phyloP scores from a whole-genome alignment of 306 rosid genomes.

The Citrullus colocynthis region DNA sequence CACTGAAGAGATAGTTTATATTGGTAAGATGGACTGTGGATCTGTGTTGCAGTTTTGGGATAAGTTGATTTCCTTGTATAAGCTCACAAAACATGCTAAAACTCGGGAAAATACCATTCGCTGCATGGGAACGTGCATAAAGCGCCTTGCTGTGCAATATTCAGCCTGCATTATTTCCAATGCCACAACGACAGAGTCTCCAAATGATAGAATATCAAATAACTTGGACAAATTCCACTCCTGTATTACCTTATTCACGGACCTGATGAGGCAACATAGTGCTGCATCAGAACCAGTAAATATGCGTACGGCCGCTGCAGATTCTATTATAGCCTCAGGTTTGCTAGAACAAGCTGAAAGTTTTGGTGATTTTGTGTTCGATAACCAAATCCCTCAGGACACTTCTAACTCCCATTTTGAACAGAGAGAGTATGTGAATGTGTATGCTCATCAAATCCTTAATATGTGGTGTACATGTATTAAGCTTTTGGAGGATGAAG shows the following conservation, averaged over 20 bases:
- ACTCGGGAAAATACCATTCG: constrained; percentile 55
- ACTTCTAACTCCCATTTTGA: constrained; percentile 21
- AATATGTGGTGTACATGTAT: constrained; percentile 78
- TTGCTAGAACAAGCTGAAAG: constrained; percentile 64
- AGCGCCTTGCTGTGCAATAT: constrained; percentile 39
- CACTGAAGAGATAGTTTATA: constrained; percentile 27
- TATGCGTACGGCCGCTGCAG: constrained; percentile 74
- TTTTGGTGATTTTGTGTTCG: constrained; percentile 31
- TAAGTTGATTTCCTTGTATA: constrained; percentile 44
- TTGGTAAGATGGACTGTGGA: constrained; percentile 63
- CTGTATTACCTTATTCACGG: constrained; percentile 44
- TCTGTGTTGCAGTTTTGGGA: constrained; percentile 64
- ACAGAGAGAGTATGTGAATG: constrained; percentile 37
- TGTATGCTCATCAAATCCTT: constrained; percentile 52
- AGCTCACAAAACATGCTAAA: constrained; percentile 62
- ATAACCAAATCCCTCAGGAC: constrained; percentile 22
- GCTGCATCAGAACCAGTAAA: constrained; percentile 57
- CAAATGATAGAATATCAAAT: constrained; percentile 18
- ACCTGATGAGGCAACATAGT: constrained; percentile 42
- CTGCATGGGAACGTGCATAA: constrained; percentile 67
- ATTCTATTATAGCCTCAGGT: constrained; percentile 73
- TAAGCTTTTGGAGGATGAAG: constrained; percentile 89
- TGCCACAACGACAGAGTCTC: constrained; percentile 9
- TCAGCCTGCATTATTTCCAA: constrained; percentile 29
- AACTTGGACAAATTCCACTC: constrained; percentile 22